These are phyloP conservation scores for Scleromitrula shiraiana DNA, from an alignment of 2,329 filamentous ascomycete species.

Conservation along the genomic window DNA sequence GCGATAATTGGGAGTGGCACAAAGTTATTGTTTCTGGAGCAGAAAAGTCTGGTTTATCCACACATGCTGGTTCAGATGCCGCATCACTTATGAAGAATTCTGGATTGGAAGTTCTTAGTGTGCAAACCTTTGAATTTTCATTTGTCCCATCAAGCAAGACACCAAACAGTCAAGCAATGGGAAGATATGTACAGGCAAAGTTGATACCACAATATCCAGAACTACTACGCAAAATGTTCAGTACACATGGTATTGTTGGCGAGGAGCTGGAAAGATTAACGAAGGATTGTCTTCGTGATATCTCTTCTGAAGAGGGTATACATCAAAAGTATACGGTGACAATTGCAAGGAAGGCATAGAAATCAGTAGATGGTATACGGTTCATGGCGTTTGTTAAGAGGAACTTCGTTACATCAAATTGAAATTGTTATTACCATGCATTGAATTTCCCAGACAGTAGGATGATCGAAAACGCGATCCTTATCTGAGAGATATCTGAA, in stretches of 20 bases:
- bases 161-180: slow-evolving; percentile 4
- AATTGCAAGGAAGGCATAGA: slow-evolving; percentile 3
- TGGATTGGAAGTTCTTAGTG: background rate
- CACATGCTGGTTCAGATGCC: background rate
- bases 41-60: background rate
- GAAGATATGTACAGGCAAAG: slow-evolving; percentile 6
- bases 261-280: slow-evolving; percentile 1
- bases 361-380: background rate
- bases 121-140: slow-evolving; percentile 7
- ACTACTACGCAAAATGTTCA: slow-evolving; percentile 1
- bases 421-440: too few species aligned
- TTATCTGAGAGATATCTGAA: too few species aligned
- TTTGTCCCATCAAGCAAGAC: background rate
- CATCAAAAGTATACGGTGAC: slow-evolving; percentile 7
- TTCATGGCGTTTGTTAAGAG: background rate
- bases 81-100: background rate
- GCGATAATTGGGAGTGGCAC: slow-evolving; percentile 4
- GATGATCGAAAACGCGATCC: too few species aligned
- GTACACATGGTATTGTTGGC: background rate
- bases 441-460: too few species aligned
- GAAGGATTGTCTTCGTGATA: slow-evolving; percentile 2
- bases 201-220: slow-evolving; percentile 6
- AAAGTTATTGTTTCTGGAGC: background rate
- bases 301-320: slow-evolving; percentile 3
- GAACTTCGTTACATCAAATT: too few species aligned